Evolutionary conservation across 2,329 filamentous ascomycete genomes (phyloP).

Genomic region (Ophiostoma quercus): DNA sequence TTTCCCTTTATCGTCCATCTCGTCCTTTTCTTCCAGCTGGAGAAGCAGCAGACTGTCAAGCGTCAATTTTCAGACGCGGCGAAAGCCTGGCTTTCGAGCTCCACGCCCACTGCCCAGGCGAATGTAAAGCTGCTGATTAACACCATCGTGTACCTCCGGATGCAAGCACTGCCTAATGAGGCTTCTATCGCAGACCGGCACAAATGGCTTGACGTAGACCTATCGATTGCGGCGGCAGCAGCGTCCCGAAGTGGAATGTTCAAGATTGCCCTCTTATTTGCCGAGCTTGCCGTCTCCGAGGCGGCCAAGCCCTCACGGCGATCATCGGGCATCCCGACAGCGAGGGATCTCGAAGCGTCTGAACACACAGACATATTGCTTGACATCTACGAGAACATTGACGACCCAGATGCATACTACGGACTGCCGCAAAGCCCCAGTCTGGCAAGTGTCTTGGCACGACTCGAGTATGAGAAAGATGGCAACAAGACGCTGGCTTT

Average conservation of each 20-base stretch:
- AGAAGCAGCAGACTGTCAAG: conserved; percentile 55
- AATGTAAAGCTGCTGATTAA: conserved; percentile 71
- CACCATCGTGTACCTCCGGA: conserved; percentile 80
- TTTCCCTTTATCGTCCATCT: conserved; percentile 85
- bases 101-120: conserved; percentile 44
- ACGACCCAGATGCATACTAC: conserved; percentile 95
- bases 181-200: conserved; percentile 70
- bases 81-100: conserved; percentile 56
- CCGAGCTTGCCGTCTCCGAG: conserved; percentile 64
- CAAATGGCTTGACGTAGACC: conserved; percentile 82
- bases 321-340: conserved; percentile 48
- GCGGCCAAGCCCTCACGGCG: conserved; percentile 56
- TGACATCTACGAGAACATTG: conserved; percentile 81
- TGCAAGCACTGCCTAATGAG: conserved; percentile 70
- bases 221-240: conserved; percentile 61
- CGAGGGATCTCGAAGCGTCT: conserved; percentile 35
- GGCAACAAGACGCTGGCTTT: conserved; percentile 85
- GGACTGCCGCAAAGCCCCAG: conserved; percentile 76
- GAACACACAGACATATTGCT: conserved; percentile 66
- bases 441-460: conserved; percentile 69
- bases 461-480: conserved; percentile 84
- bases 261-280: conserved; percentile 77
- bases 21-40: conserved; percentile 63
- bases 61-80: conserved; percentile 60
- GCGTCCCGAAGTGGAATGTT: conserved; percentile 77